Base-by-base conservation (phyloP, 345 rosid species). In the Luvunga scandens region DNA sequence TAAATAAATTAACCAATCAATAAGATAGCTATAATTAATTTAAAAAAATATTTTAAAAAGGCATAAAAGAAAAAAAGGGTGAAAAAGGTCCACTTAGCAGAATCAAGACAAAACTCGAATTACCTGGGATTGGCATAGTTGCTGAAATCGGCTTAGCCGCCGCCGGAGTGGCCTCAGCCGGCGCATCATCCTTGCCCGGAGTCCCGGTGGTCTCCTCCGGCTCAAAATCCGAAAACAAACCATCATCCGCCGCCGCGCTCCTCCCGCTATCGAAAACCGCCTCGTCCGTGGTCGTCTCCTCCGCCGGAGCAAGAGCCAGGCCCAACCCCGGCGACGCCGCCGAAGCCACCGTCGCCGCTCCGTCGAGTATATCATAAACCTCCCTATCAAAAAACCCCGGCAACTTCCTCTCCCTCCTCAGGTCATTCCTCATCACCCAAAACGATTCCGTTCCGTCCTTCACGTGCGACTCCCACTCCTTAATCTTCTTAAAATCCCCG, bases 401-500 rank as follows among this genome's bases (percentile, higher is more conserved):
- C 85, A 96, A 84, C 86, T 87, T 91, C 87, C 89, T 89, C 81
- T 91, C 98, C 16, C 98, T 77, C 59, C 98, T 87, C 60, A 92
- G 70, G 72, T 96, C 99, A 68, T 92, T 96, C 85, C 99, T 85
- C 98, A 96, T 94, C 10, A 86, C 87, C 99, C 99, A 96, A 83
- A 89, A 96, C 77, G 99, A 94, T 61, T 96, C 98, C 79, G 90
- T 82, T 53, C 88, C 98, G 4, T 92, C 97, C 82, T 82, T 84
- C 27, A 80, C 79, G 79, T 79, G 87, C 56, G 87, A 72, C 77
- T 96, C 99, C 99, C 99, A 96, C 80, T 96, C 98, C 73, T 89
- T 96, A 7, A 96, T 94, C 89, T 96, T 96, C 91, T 94, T 94
- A 63, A 82, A 92, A 76, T 96, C 99, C 28, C 99, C 99, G n/a